Conservation (phyloP, 176 grass and related monocot genomes). For the Triticum turgidum region DNA sequence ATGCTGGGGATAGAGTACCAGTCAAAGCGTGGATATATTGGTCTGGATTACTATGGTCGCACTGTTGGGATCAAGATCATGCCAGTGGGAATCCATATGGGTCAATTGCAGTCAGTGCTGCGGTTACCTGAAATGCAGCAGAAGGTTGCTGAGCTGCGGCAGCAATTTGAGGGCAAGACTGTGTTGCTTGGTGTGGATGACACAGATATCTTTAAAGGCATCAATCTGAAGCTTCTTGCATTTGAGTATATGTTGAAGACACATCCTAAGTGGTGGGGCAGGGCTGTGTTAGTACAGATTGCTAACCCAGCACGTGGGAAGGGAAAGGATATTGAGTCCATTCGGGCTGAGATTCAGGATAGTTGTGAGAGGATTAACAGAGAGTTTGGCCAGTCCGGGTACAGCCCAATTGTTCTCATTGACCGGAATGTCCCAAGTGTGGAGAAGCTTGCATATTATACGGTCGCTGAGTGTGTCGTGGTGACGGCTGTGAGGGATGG, state of each 20-base stretch:
- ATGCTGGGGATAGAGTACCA: conserved; percentile 91
- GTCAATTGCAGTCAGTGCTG: conserved; percentile 65
- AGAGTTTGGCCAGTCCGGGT: conserved; percentile 47
- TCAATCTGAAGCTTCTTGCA: conserved; percentile 84
- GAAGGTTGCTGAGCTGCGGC: conserved; percentile 47
- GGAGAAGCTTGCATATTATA: conserved; percentile 75
- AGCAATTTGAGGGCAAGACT: conserved; percentile 62
- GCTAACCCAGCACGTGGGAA: conserved; percentile 69
- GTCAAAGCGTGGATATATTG: conserved; percentile 85
- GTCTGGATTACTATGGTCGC: conserved; percentile 83
- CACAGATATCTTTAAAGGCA: conserved; percentile 89
- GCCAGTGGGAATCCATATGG: conserved; percentile 89
- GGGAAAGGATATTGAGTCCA: conserved; percentile 60
- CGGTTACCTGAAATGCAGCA: conserved; percentile 48
- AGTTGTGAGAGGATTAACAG: conserved; percentile 71
- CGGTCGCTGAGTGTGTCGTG: conserved; percentile 70
- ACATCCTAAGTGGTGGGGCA: conserved; percentile 74
- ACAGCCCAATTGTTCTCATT: conserved; percentile 72
- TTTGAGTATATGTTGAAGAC: conserved; percentile 72
- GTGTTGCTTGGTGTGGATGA: conserved; percentile 88
- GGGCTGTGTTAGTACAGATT: conserved; percentile 80
- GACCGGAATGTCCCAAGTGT: conserved; percentile 50
- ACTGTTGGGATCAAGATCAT: conserved; percentile 91
- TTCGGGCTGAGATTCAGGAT: conserved; percentile 67
- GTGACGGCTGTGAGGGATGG: conserved; percentile 90